phyloP scores from a whole-genome alignment of 306 rosid species.

The Ormosia semicastrata region DNA sequence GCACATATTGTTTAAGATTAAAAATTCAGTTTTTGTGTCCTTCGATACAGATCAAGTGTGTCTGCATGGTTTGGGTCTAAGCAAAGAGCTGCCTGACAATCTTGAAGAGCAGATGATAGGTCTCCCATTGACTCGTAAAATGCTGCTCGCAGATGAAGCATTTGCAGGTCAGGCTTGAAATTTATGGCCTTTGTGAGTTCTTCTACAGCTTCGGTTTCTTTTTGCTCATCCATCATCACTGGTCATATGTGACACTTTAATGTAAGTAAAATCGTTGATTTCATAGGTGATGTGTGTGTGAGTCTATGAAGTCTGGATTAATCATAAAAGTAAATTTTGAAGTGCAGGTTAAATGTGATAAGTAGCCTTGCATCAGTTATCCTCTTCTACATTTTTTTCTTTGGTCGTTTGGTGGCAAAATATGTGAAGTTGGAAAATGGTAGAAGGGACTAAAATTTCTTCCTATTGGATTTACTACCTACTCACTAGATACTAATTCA shows the following conservation, averaged over 20 bases:
- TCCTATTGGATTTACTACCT: not conserved
- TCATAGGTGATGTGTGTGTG: not conserved
- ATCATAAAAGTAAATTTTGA: not conserved
- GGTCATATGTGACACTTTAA: slow-evolving; percentile 26
- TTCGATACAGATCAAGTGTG: slow-evolving; percentile 61
- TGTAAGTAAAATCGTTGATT: slow-evolving; percentile 26
- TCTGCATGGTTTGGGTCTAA: slow-evolving; percentile 72
- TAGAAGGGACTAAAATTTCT: not conserved
- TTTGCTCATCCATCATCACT: slow-evolving; percentile 93
- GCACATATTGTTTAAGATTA: not conserved
- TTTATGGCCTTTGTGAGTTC: slow-evolving; percentile 72
- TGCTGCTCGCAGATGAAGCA: slow-evolving; percentile 89
- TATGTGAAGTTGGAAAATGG: not conserved
- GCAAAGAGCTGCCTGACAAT: slow-evolving; percentile 81
- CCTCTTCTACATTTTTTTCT: not conserved
- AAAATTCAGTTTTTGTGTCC: slow-evolving; percentile 39
- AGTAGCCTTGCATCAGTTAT: not conserved
- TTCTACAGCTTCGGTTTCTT: slow-evolving; percentile 72
- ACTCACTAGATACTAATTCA: not conserved
- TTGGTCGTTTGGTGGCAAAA: not conserved
- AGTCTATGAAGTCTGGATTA: not conserved
- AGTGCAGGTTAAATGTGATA: not conserved
- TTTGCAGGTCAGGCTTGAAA: slow-evolving; percentile 79
- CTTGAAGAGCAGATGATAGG: slow-evolving; percentile 50
- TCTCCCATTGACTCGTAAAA: slow-evolving; percentile 73